These are phyloP conservation scores for Tricholoma saponaceum DNA, from an alignment of 768 basidiomycete species.

Conservation along the genomic window DNA sequence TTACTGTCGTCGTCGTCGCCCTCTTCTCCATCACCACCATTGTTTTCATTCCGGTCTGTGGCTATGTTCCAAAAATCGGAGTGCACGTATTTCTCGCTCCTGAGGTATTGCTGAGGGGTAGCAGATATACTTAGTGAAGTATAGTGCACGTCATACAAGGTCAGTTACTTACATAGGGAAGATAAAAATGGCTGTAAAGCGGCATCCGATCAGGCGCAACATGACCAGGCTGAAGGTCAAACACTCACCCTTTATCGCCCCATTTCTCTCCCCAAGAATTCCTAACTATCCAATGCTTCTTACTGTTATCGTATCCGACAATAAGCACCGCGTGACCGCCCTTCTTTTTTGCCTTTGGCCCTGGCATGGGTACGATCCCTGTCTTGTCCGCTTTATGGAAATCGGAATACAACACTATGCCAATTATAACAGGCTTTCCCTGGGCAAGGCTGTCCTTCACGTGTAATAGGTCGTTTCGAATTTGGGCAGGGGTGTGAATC, in stretches of 20 bases:
- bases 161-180: neutral
- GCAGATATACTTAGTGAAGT: neutral
- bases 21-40: neutral
- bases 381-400: neutral
- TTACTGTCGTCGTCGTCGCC: neutral
- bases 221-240: neutral
- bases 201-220: neutral
- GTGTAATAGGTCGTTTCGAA: neutral
- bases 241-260: neutral
- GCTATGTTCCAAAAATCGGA: neutral
- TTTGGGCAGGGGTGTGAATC: neutral
- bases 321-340: neutral
- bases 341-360: neutral
- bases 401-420: neutral
- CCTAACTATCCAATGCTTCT: neutral
- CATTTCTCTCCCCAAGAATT: neutral
- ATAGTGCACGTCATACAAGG: neutral
- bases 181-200: neutral
- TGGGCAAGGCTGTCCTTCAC: neutral
- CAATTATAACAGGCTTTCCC: neutral
- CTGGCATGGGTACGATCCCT: neutral
- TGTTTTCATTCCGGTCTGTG: neutral
- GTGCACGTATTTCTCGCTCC: neutral
- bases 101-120: neutral
- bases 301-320: neutral